Conservation (phyloP, 2,329 filamentous ascomycete genomes). For the Monosporascus sp. region DNA sequence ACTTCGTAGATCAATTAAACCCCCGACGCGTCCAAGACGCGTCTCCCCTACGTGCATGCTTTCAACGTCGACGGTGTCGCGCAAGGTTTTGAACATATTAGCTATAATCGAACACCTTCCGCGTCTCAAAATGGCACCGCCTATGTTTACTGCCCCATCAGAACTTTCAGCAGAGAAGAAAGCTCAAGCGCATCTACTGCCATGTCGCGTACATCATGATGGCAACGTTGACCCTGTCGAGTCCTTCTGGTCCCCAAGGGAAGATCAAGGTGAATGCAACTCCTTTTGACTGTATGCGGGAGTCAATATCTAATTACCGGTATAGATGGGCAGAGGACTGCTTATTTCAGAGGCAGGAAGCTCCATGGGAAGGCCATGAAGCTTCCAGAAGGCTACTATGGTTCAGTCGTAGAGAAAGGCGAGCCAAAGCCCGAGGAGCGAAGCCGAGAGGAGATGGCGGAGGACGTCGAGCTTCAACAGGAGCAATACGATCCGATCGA, state of each 20-base stretch:
- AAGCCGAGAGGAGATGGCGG: slow-evolving; percentile 20
- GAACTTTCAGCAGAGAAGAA: slow-evolving; percentile 11
- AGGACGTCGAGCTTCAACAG: slow-evolving; percentile 38
- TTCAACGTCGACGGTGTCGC: neutral
- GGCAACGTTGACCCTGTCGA: slow-evolving; percentile 61
- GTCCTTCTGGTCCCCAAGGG: slow-evolving; percentile 65
- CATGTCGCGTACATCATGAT: slow-evolving; percentile 74
- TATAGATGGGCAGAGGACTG: slow-evolving; percentile 46
- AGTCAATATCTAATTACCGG: slow-evolving; percentile 6
- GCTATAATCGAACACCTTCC: neutral
- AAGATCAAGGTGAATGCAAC: slow-evolving; percentile 38
- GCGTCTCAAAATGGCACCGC: slow-evolving; percentile 21
- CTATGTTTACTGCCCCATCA: slow-evolving; percentile 20
- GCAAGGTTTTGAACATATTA: too few species aligned
- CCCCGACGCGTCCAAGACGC: neutral
- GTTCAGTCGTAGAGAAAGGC: slow-evolving; percentile 52
- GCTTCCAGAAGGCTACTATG: slow-evolving; percentile 68
- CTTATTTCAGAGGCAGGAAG: slow-evolving; percentile 77
- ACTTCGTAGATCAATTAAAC: neutral
- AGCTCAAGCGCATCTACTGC: slow-evolving; percentile 56
- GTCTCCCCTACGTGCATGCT: neutral
- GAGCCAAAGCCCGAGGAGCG: slow-evolving; percentile 28
- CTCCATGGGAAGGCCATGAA: slow-evolving; percentile 62
- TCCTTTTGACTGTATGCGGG: neutral
- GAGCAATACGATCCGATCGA: slow-evolving; percentile 42